phyloP scores from a whole-genome alignment of 2,329 filamentous ascomycete species.

The Fusarium sp. region DNA sequence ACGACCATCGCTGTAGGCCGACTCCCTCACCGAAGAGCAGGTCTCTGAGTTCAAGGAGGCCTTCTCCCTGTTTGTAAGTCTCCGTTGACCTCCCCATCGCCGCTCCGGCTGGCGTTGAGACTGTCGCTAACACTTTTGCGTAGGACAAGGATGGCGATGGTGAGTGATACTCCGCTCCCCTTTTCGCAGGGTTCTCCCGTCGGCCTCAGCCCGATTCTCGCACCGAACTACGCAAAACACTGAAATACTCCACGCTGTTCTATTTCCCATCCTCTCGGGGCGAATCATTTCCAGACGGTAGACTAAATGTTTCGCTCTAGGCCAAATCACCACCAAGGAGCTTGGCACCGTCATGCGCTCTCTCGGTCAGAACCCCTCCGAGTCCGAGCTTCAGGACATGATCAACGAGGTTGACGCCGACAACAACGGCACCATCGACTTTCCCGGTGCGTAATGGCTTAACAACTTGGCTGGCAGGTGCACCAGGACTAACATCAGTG shows the following conservation, averaged over 20 bases:
- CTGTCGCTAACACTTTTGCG: slow-evolving; percentile 48
- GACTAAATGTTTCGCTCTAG: slow-evolving; percentile 61
- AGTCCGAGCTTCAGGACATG: slow-evolving; percentile 93
- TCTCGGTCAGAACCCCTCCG: slow-evolving; percentile 89
- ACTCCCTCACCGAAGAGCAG: slow-evolving; percentile 99
- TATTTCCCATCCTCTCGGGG: slow-evolving; percentile 10
- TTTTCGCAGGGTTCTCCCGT: slow-evolving; percentile 28
- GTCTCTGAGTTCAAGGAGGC: slow-evolving; percentile 99
- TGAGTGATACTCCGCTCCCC: slow-evolving; percentile 65
- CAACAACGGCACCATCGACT: slow-evolving; percentile 94
- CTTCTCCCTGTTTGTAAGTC: slow-evolving; percentile 98
- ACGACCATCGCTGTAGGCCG: slow-evolving; percentile 74
- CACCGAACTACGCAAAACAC: slow-evolving; percentile 22
- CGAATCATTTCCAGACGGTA: slow-evolving; percentile 25
- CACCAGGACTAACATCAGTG: slow-evolving; percentile 35
- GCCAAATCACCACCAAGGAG: slow-evolving; percentile 94
- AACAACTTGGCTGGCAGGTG: neutral
- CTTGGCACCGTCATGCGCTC: slow-evolving; percentile 93
- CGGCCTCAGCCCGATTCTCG: slow-evolving; percentile 25
- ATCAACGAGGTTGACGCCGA: slow-evolving; percentile 95
- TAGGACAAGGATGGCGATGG: slow-evolving; percentile 94
- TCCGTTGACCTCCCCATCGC: slow-evolving; percentile 5
- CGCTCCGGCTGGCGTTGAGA: slow-evolving; percentile 3
- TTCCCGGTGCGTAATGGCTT: slow-evolving; percentile 76
- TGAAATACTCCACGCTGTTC: slow-evolving; percentile 1